Evolutionary conservation across 1,284 basidiomycete species (phyloP), one percentile per base, ranked within the genome.

Genomic region (Lentinus polychrous): DNA sequence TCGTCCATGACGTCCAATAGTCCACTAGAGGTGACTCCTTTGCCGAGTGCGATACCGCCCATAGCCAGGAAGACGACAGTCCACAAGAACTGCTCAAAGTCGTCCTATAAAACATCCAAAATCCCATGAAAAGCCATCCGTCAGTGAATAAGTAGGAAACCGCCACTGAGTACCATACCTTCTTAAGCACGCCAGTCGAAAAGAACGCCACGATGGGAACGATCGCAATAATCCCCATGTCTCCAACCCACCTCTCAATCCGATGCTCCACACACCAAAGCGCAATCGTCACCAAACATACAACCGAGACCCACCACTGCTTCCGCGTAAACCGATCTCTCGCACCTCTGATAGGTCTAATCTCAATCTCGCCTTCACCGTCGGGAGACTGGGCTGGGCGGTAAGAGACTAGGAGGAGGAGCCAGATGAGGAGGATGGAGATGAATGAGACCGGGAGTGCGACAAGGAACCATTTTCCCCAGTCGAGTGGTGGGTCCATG

Each of bases 201-300:
- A 99, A 99, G 73, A 98, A 98, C 7, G 91, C 84, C 2, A 98
- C 76, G 51, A 99, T 79, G 0, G 95, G 96, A 33, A 99, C 76
- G 56, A 99, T 86, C 0, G 95, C 95, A 57, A 99, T 94, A 58
- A 98, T 78, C 20, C 95, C 94, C 94, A 99, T 99, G 65, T 99
- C 94, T 10, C 96, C 96, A 1, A 99, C 74, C 39, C 74, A 71
- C 17, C 72, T 67, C 63, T 96, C 83, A 51, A 99, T 80, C 59
- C 75, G 72, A 62, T 91, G 88, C 60, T 91, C 94, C 31, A 93
- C 66, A 63, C 93, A 96, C 94, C 95, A 98, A 43, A 99, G 68
- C 8, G 63, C 78, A 56, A 99, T 99, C 1, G 95, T 99, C 37
- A 78, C 65, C n/a, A 93, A 55, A 51, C 90, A 94, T 18, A 99